Evolutionary conservation across 1,139 yeast genomes (phyloP).

Genomic region (Geotrichum citri-aurantii): DNA sequence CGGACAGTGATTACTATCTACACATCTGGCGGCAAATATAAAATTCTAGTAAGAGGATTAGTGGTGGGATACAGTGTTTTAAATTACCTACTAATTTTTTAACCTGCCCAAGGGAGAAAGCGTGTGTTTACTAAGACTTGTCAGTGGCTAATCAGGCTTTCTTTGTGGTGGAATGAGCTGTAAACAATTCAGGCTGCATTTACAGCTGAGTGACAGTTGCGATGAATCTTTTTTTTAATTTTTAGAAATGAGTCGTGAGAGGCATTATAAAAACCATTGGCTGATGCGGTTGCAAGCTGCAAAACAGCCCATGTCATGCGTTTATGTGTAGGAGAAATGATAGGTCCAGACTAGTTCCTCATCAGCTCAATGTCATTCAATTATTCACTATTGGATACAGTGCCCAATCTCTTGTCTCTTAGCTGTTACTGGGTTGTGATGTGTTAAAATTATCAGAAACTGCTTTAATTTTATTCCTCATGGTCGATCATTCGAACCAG

Average conservation of each 20-base stretch:
- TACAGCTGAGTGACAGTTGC: neutral
- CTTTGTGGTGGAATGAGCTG: neutral
- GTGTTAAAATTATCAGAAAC: too few species aligned
- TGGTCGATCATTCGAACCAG: too few species aligned
- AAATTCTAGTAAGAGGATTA: neutral
- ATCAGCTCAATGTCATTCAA: neutral
- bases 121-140: neutral
- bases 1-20: neutral
- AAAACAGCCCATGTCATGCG: neutral
- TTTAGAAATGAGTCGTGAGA: neutral
- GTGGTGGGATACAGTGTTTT: neutral
- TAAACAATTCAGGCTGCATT: neutral
- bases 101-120: neutral
- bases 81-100: neutral
- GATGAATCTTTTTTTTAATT: neutral
- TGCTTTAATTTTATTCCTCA: too few species aligned
- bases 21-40: neutral
- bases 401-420: neutral
- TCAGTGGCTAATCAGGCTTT: neutral
- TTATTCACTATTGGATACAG: neutral
- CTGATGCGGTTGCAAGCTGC: neutral
- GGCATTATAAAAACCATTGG: neutral
- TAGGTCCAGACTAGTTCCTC: neutral
- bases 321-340: neutral
- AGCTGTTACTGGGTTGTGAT: too few species aligned